These are phyloP conservation scores for Capsicum pubescens DNA, from an alignment of 257 asterid species.

Conservation along the genomic window DNA sequence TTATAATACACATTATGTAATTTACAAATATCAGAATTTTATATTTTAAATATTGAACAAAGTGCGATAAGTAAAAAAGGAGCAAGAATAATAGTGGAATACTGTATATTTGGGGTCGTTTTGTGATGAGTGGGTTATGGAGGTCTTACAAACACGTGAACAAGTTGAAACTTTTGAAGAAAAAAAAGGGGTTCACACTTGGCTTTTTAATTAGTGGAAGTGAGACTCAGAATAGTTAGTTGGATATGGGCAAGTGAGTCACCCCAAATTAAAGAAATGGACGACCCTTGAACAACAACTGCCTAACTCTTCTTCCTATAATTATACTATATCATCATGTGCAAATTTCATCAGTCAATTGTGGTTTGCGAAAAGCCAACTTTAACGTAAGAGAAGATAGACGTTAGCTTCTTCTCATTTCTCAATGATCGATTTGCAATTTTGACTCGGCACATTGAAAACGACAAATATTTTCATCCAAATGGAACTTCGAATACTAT, in stretches of 20 bases:
- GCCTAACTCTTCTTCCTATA: not conserved
- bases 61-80: too few species aligned
- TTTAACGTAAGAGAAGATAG: not conserved
- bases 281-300: not conserved
- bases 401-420: not conserved
- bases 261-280: not conserved
- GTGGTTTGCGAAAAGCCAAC: not conserved
- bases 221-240: not conserved
- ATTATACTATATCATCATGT: not conserved
- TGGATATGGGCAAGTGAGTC: not conserved
- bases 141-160: conserved; percentile 11
- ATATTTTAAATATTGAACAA: too few species aligned
- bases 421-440: not conserved
- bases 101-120: not conserved
- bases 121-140: not conserved
- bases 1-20: too few species aligned
- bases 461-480: not conserved
- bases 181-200: not conserved
- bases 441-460: not conserved
- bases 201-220: not conserved
- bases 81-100: too few species aligned
- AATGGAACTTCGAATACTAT: not conserved
- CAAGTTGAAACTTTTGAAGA: not conserved
- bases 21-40: too few species aligned
- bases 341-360: not conserved